phyloP scores from a whole-genome alignment of 257 asterid genomes.

The Leptodermis oblonga region DNA sequence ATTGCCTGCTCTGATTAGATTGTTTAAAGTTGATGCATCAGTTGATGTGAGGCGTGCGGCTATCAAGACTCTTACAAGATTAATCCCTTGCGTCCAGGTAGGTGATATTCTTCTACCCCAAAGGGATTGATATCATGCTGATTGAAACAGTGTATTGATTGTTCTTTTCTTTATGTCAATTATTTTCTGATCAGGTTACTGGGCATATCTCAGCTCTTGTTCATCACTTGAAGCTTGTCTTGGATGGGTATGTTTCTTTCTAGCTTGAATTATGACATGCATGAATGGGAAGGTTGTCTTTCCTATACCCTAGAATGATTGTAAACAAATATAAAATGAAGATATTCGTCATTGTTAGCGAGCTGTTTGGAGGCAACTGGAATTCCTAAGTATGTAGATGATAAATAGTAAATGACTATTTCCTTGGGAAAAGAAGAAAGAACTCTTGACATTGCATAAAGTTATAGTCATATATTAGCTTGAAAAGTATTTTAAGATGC shows the following conservation, averaged over 20 bases:
- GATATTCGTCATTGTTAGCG: not conserved
- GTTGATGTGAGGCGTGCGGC: constrained; percentile 93
- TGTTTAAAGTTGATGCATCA: constrained; percentile 88
- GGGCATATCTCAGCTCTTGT: constrained; percentile 97
- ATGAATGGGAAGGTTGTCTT: not conserved
- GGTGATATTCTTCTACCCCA: not conserved
- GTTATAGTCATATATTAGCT: too few species aligned
- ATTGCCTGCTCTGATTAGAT: constrained; percentile 91
- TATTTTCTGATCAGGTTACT: constrained; percentile 56
- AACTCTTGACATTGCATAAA: too few species aligned
- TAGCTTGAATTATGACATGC: constrained; percentile 15
- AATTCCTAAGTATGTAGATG: not conserved
- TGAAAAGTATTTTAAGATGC: too few species aligned
- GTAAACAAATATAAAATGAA: not conserved
- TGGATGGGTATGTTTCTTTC: constrained; percentile 81
- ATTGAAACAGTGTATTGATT: constrained; percentile 1
- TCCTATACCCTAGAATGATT: not conserved
- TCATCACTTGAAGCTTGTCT: constrained; percentile 94
- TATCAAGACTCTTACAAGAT: constrained; percentile 70
- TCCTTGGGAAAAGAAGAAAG: too few species aligned
- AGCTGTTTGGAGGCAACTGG: not conserved
- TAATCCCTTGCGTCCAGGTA: constrained; percentile 99
- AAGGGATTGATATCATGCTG: not conserved
- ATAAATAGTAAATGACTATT: not conserved
- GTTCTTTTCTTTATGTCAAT: not conserved